Percentiles rank a stretch among this genome's conserved stretches.
These are phyloP conservation scores for Pseudocercospora cruenta DNA, from an alignment of 2,329 filamentous ascomycete genomes.

Conservation along the genomic window DNA sequence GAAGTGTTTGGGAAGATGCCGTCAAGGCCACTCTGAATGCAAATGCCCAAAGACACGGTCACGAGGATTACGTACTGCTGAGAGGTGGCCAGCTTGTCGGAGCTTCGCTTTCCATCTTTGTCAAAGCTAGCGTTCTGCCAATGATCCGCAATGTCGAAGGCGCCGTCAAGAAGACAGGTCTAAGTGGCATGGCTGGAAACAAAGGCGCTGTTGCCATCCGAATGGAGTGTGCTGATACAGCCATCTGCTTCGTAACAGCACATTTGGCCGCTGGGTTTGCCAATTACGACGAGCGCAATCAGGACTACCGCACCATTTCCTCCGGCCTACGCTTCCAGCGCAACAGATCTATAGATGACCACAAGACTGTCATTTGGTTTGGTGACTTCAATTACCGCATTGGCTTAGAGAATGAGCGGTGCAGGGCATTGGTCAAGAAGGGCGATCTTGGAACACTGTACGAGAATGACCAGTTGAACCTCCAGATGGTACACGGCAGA, in stretches of 20 bases:
- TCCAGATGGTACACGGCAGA: conserved; percentile 92
- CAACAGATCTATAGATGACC: conserved; percentile 87
- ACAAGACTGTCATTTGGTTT: conserved; percentile 89
- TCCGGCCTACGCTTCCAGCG: conserved; percentile 87
- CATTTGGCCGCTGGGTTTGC: conserved; percentile 94
- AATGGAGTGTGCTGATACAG: conserved; percentile 90
- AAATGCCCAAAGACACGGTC: conserved; percentile 65
- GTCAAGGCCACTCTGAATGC: conserved; percentile 78
- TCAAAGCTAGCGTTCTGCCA: conserved; percentile 73
- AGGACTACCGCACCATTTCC: conserved; percentile 88
- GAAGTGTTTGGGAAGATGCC: conserved; percentile 82
- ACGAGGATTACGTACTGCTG: conserved; percentile 83
- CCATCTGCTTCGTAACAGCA: conserved; percentile 92
- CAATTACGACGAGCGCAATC: conserved; percentile 95
- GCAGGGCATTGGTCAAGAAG: conserved; percentile 72
- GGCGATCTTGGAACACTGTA: conserved; percentile 78
- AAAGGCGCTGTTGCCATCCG: conserved; percentile 97
- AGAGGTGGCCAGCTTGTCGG: conserved; percentile 93
- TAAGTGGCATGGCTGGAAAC: conserved; percentile 97
- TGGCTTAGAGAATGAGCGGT: conserved; percentile 76
- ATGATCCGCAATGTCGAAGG: conserved; percentile 97
- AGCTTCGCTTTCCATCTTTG: conserved; percentile 88
- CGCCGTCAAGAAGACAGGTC: conserved; percentile 88
- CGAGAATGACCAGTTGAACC: conserved; percentile 91
- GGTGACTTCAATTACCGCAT: conserved; percentile 99